These are phyloP conservation scores for Poterioochromonas sp. DNA, from an alignment of 352 stramenopile genomes.

Conservation along the genomic window DNA sequence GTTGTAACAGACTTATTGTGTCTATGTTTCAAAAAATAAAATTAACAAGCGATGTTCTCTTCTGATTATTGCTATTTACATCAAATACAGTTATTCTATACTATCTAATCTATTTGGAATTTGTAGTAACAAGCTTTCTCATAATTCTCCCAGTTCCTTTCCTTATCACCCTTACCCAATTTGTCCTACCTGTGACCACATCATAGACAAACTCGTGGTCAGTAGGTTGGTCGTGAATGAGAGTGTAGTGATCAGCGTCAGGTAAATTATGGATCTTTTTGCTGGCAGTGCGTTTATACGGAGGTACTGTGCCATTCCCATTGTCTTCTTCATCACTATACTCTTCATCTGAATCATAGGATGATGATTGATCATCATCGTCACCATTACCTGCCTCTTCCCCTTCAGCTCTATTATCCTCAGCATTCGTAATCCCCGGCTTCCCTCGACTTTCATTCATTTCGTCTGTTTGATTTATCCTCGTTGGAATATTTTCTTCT, in stretches of 20 bases:
- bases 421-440: background rate
- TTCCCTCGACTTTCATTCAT: background rate
- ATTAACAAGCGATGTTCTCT: too few species aligned
- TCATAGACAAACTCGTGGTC: conserved; percentile 6
- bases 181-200: background rate
- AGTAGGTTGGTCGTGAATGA: background rate
- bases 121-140: too few species aligned
- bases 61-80: too few species aligned
- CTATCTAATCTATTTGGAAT: too few species aligned
- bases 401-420: background rate
- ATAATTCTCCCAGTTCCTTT: too few species aligned
- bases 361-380: background rate
- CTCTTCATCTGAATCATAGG: background rate
- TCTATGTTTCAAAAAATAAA: too few species aligned
- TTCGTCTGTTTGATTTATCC: background rate
- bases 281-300: background rate
- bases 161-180: background rate
- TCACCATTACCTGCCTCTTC: background rate
- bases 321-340: background rate
- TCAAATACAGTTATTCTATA: too few species aligned
- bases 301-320: background rate
- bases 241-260: too few species aligned
- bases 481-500: background rate
- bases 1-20: too few species aligned
- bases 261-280: background rate